Percentiles rank a stretch among this genome's conserved stretches.
phyloP scores from a whole-genome alignment of 345 rosid species.

The Erucastrum elatum region DNA sequence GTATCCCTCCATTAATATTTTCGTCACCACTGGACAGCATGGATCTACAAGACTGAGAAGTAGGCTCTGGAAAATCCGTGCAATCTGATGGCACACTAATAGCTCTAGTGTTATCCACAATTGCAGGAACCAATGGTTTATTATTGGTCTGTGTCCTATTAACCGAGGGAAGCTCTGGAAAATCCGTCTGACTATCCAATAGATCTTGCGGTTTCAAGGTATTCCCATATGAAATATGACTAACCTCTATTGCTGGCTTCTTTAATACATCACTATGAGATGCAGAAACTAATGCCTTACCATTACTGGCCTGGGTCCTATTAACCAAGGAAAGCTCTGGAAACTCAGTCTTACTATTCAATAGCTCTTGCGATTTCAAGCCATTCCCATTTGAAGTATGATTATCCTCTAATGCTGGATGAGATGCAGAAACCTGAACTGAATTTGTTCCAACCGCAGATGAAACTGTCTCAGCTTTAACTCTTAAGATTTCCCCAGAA shows the following conservation, averaged over 20 bases:
- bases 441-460: slow-evolving; percentile 42
- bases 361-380: slow-evolving; percentile 33
- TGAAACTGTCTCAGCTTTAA: slow-evolving; percentile 44
- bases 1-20: slow-evolving; percentile 31
- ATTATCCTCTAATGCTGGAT: slow-evolving; percentile 39
- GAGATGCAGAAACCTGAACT: slow-evolving; percentile 36
- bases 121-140: slow-evolving; percentile 33
- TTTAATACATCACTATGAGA: slow-evolving; percentile 38
- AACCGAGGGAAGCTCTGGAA: slow-evolving; percentile 40
- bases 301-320: slow-evolving; percentile 35
- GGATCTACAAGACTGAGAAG: slow-evolving; percentile 24
- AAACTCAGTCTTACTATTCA: slow-evolving; percentile 37
- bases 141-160: slow-evolving; percentile 36
- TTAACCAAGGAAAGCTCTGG: slow-evolving; percentile 39
- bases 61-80: slow-evolving; percentile 32
- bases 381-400: slow-evolving; percentile 30
- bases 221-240: slow-evolving; percentile 27
- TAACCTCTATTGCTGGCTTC: slow-evolving; percentile 42
- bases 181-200: slow-evolving; percentile 35
- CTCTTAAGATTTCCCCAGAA: slow-evolving; percentile 56
- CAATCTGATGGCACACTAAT: slow-evolving; percentile 33
- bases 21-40: slow-evolving; percentile 22
- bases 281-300: slow-evolving; percentile 32
- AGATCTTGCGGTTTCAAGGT: slow-evolving; percentile 35
- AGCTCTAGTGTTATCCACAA: slow-evolving; percentile 38